Evolutionary conservation across 257 asterid genomes (phyloP), one percentile per base, ranked within the genome.

Genomic region (Schizonepeta tenuifolia): DNA sequence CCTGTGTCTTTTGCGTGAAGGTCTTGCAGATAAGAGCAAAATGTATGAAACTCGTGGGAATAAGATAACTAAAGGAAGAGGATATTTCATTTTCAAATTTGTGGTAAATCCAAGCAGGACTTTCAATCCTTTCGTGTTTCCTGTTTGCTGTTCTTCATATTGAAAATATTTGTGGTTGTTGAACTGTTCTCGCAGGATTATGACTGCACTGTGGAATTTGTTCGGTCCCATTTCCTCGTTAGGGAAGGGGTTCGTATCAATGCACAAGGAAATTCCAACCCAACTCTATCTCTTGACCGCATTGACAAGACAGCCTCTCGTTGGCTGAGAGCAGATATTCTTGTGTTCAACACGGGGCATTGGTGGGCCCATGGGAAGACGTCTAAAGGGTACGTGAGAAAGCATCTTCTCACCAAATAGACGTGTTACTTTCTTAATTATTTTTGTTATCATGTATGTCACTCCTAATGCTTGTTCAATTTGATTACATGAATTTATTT

Each of bases 301-400:
- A 90, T 92, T 15, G 99, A 95, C 83, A 92, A 90, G 77, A 58
- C 94, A 44, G 79, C 98, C 75, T 47, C 78, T 20, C 96, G 96
- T 75, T 95, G 99, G 99, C 82, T 74, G 80, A 77, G 85, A 78
- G 99, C 97, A 60, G 99, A 95, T 73, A 95, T 95, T 84, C 96
- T 95, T 11, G 85, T 92, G 77, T 95, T 95, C 62, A 95, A 92
- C 78, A 95, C 99, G 0, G 99, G 90, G 40, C 99, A 95, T 62
- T 95, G 99, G 99, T 95, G 99, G 99, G 78, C 90, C 14, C 98
- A 95, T 70, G 98, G 99, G 55, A 95, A 95, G 88, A 95, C 98
- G 51, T 84, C 99, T 46, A 92, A 96, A 65, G 99, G 99, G 99
- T 88, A 71, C 41, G 75, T 74, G 58, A 51, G 24, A 49, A 46